These are phyloP conservation scores for Suillus luteus DNA, from an alignment of 768 basidiomycete species.

Conservation along the genomic window DNA sequence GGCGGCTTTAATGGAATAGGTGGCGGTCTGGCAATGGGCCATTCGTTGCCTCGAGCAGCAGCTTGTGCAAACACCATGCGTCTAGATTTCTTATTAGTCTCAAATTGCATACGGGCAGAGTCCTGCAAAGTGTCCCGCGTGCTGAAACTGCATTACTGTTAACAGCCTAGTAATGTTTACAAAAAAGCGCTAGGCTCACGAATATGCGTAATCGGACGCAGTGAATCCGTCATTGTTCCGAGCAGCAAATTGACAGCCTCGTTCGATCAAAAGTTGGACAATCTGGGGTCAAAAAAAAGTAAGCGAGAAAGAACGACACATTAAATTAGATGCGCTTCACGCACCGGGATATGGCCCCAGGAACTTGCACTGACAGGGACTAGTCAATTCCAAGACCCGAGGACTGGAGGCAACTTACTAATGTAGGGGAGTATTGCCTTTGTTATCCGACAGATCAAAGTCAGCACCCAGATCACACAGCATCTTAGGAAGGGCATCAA, in stretches of 20 bases:
- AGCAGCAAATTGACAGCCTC: constrained; percentile 81
- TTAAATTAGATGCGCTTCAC: constrained; percentile 28
- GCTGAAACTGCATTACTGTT: constrained; percentile 50
- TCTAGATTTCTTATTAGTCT: constrained; percentile 75
- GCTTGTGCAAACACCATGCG: constrained; percentile 74
- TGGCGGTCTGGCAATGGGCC: constrained; percentile 46
- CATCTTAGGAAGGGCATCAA: constrained; percentile 54
- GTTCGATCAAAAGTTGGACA: constrained; percentile 84
- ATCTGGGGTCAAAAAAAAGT: constrained; percentile 46
- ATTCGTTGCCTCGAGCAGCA: constrained; percentile 65
- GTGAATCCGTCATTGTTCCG: constrained; percentile 92
- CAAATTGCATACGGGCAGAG: constrained; percentile 76
- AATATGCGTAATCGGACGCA: constrained; percentile 89
- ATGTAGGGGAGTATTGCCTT: constrained; percentile 91
- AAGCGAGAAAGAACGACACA: constrained; percentile 10
- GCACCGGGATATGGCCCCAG: constrained; percentile 81
- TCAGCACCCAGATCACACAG: constrained; percentile 90
- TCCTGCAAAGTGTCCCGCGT: constrained; percentile 81
- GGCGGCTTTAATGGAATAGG: constrained; percentile 50
- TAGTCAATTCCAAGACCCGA: constrained; percentile 14
- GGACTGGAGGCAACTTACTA: constrained; percentile 58
- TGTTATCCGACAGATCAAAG: constrained; percentile 84
- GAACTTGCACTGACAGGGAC: constrained; percentile 67
- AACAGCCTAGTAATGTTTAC: constrained; percentile 4
- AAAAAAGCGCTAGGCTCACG: constrained; percentile 17